Conservation (phyloP, 2,329 filamentous ascomycete genomes). For the Phaeosphaeria sp. region DNA sequence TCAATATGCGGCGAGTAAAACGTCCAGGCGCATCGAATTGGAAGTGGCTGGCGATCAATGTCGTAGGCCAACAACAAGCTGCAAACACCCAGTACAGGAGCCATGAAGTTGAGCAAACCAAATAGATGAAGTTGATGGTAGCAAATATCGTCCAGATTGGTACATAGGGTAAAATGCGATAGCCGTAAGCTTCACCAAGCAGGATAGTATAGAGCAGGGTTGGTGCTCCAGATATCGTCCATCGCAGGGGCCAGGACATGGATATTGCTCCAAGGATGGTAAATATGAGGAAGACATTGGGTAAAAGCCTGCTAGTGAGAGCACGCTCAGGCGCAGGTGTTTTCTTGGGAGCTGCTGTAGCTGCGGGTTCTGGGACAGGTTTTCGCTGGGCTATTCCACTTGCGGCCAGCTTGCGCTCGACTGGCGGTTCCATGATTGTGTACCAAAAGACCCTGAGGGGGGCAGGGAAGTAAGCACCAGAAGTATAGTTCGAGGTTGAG, state of each 20-base stretch:
- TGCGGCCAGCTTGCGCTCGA: constrained; percentile 8
- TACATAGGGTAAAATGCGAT: constrained; percentile 52
- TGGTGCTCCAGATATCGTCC: constrained; percentile 53
- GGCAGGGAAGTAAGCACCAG: background rate
- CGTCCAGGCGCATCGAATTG: constrained; percentile 53
- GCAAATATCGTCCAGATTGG: constrained; percentile 57
- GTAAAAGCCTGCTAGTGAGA: constrained; percentile 17
- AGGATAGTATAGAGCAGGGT: constrained; percentile 46
- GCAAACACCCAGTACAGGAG: constrained; percentile 56
- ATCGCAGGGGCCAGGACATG: constrained; percentile 36
- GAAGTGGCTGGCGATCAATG: constrained; percentile 54
- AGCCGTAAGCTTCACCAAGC: constrained; percentile 42
- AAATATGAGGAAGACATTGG: constrained; percentile 18
- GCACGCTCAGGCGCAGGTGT: constrained; percentile 13
- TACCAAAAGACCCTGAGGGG: background rate
- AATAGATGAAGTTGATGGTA: constrained; percentile 56
- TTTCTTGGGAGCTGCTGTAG: constrained; percentile 2
- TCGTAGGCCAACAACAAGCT: constrained; percentile 50
- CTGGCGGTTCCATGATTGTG: constrained; percentile 13
- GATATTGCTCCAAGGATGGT: constrained; percentile 12
- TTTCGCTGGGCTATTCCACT: constrained; percentile 15
- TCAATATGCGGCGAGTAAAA: constrained; percentile 45
- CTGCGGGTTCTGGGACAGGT: constrained; percentile 12
- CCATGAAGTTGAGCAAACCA: constrained; percentile 60
- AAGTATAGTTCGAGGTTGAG: background rate